Evolutionary conservation across 768 basidiomycete genomes (phyloP).

Genomic region (Sporobolomyces pararoseus): DNA sequence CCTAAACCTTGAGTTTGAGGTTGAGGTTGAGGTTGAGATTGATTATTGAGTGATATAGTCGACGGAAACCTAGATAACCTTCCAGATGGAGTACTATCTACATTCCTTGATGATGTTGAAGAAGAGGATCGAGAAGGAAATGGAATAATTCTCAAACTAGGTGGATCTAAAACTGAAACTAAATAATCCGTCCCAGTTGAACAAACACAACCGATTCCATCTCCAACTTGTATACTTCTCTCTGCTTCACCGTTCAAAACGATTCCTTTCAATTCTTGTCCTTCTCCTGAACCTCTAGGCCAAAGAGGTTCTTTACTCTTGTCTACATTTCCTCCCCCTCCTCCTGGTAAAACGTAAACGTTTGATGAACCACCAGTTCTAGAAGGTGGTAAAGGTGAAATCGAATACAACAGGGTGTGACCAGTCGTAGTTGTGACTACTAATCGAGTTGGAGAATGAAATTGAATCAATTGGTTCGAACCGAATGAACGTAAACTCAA

Average conservation of each 20-base stretch:
- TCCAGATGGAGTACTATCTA: background rate
- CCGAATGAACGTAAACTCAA: no score
- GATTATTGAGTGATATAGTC: background rate
- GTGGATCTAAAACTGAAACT: no score
- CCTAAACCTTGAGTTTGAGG: background rate
- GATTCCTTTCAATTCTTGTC: conserved; percentile 20
- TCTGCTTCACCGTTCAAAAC: conserved; percentile 19
- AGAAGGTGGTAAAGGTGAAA: conserved; percentile 1
- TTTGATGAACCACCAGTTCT: background rate
- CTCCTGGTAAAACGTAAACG: conserved; percentile 37
- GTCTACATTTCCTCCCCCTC: conserved; percentile 12
- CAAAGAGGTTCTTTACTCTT: no score
- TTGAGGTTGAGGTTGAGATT: background rate
- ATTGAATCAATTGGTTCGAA: no score
- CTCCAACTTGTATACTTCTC: conserved; percentile 29
- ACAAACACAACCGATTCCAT: conserved; percentile 34
- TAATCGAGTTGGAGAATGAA: conserved; percentile 21
- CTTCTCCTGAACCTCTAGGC: conserved; percentile 37
- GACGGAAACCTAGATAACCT: conserved; percentile 10
- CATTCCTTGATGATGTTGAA: no score
- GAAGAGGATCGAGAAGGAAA: conserved; percentile 32
- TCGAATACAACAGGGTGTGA: conserved; percentile 33
- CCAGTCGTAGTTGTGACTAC: conserved; percentile 33
- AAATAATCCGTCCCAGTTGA: no score
- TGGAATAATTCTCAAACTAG: conserved; percentile 22